phyloP scores from a whole-genome alignment of 2,329 filamentous ascomycete genomes.

The Chrysosporium queenslandicum region DNA sequence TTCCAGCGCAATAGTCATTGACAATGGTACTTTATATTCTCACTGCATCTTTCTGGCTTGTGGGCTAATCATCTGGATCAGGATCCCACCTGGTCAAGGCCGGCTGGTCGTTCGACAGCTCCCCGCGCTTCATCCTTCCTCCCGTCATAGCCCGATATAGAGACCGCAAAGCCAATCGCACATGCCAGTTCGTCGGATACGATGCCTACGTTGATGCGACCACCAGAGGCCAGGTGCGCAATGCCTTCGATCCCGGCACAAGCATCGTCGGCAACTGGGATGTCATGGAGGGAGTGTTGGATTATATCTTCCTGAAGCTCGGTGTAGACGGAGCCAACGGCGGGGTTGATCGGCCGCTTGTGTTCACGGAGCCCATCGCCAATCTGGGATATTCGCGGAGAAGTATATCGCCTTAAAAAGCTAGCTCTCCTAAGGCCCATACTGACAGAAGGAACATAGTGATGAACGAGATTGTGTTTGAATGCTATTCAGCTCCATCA shows the following conservation, averaged over 20 bases:
- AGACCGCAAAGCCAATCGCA: conserved; percentile 85
- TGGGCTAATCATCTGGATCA: conserved; percentile 29
- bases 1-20: conserved; percentile 79
- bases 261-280: conserved; percentile 97
- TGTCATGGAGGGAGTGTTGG: conserved; percentile 85
- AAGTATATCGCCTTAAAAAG: conserved; percentile 48
- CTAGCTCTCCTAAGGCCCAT: no score
- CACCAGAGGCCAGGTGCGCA: conserved; percentile 77
- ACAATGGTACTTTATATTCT: conserved; percentile 62
- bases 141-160: conserved; percentile 92
- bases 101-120: conserved; percentile 85
- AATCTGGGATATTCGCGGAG: conserved; percentile 82
- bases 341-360: conserved; percentile 70
- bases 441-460: conserved; percentile 43
- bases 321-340: conserved; percentile 66
- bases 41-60: background rate
- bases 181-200: conserved; percentile 80
- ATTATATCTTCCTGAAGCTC: conserved; percentile 90
- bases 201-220: conserved; percentile 95
- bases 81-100: conserved; percentile 82
- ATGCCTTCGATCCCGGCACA: conserved; percentile 80
- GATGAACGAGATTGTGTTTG: conserved; percentile 96
- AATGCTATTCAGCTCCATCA: conserved; percentile 84
- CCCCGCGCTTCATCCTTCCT: conserved; percentile 69
- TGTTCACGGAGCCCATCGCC: conserved; percentile 92